These are phyloP conservation scores for Aspergillus ustus DNA, from an alignment of 2,329 filamentous ascomycete genomes.

Conservation along the genomic window DNA sequence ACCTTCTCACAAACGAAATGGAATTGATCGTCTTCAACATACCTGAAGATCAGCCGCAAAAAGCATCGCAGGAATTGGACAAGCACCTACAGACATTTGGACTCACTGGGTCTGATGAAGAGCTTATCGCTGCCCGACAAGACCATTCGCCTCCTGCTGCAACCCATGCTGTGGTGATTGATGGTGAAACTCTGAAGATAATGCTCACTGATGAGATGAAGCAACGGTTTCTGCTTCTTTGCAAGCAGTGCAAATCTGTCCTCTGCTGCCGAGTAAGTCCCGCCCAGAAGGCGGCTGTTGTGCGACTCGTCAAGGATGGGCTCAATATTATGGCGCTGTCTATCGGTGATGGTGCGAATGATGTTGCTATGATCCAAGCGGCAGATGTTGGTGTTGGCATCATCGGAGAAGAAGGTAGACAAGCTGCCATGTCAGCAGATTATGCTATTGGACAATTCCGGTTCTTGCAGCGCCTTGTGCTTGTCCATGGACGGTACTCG, in stretches of 20 bases:
- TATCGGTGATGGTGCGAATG: conserved; percentile 91
- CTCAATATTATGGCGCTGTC: conserved; percentile 95
- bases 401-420: conserved; percentile 86
- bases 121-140: conserved; percentile 76
- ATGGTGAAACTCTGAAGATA: conserved; percentile 89
- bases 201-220: conserved; percentile 80
- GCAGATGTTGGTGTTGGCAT: conserved; percentile 97
- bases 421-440: conserved; percentile 94
- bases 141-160: conserved; percentile 85
- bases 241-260: conserved; percentile 96
- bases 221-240: conserved; percentile 91
- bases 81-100: conserved; percentile 73
- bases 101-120: conserved; percentile 82
- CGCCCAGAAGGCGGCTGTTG: conserved; percentile 95
- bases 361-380: conserved; percentile 97
- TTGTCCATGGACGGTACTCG: conserved; percentile 95
- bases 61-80: conserved; percentile 73
- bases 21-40: conserved; percentile 90
- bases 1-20: conserved; percentile 96
- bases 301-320: conserved; percentile 91
- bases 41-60: conserved; percentile 70
- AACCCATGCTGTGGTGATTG: conserved; percentile 92
- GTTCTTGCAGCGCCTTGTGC: conserved; percentile 79
- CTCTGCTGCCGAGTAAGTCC: conserved; percentile 97
- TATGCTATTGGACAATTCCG: conserved; percentile 95